These are phyloP conservation scores for Leishmania amazonensis DNA, from an alignment of 208 protist genomes.

Conservation along the genomic window DNA sequence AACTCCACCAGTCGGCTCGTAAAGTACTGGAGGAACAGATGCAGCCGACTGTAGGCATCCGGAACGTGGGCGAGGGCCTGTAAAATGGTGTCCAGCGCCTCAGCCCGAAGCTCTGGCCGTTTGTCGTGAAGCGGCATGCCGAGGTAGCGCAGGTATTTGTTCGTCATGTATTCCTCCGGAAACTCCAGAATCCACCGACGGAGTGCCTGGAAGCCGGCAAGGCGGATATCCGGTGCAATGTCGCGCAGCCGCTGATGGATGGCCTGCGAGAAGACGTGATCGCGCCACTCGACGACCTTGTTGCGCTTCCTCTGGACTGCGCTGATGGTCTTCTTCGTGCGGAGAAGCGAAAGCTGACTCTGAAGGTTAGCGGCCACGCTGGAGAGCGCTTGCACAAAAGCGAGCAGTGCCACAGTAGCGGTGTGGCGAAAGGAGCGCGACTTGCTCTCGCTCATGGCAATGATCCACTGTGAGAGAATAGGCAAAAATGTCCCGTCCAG, in stretches of 20 bases:
- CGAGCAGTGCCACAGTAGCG: slow-evolving; percentile 65
- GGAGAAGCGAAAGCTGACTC: slow-evolving; percentile 40
- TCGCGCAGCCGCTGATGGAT: slow-evolving; percentile 87
- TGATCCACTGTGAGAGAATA: slow-evolving; percentile 72
- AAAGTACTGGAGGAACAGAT: slow-evolving; percentile 89
- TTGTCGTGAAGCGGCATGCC: slow-evolving; percentile 91
- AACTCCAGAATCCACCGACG: slow-evolving; percentile 77
- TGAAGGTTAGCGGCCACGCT: slow-evolving; percentile 50
- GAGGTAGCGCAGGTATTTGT: slow-evolving; percentile 92
- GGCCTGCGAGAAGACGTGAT: slow-evolving; percentile 83
- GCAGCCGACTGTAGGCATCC: slow-evolving; percentile 71
- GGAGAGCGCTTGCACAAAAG: slow-evolving; percentile 79
- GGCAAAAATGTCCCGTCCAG: slow-evolving; percentile 64
- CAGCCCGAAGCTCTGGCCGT: slow-evolving; percentile 71
- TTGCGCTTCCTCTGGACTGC: slow-evolving; percentile 51
- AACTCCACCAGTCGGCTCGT: slow-evolving; percentile 82
- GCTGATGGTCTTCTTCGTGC: slow-evolving; percentile 53
- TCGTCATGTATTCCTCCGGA: slow-evolving; percentile 80
- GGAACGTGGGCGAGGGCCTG: slow-evolving; percentile 57
- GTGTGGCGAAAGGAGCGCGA: slow-evolving; percentile 87
- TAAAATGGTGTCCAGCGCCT: slow-evolving; percentile 79
- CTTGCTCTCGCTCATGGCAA: slow-evolving; percentile 92
- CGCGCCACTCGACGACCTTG: slow-evolving; percentile 52
- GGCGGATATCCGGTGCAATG: slow-evolving; percentile 83
- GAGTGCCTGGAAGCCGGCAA: slow-evolving; percentile 69